Evolutionary conservation across 768 basidiomycete genomes (phyloP).

Genomic region (Plicaturopsis crispa): DNA sequence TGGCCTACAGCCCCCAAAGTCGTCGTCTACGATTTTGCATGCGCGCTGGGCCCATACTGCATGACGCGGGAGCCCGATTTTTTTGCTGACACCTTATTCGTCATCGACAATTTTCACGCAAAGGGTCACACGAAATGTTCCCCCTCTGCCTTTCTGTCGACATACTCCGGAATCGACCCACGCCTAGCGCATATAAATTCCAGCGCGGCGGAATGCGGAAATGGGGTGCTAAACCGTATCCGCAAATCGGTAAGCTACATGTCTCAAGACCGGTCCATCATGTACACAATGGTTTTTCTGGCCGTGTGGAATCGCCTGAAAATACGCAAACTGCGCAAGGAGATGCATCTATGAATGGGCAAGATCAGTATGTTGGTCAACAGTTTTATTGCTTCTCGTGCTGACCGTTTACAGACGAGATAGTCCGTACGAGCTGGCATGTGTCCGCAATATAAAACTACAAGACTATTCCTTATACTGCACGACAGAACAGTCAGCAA

Average conservation of each 20-base stretch:
- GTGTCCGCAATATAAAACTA: no score
- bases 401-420: no score
- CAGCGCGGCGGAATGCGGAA: slow-evolving; percentile 26
- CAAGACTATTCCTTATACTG: no score
- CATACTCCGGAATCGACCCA: slow-evolving; percentile 17
- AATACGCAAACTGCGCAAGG: background rate
- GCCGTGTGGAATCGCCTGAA: slow-evolving; percentile 1
- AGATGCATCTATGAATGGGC: no score
- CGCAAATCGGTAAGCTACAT: slow-evolving; percentile 23
- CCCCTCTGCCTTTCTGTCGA: slow-evolving; percentile 17
- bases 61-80: slow-evolving; percentile 19
- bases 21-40: slow-evolving; percentile 22
- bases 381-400: no score
- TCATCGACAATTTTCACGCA: slow-evolving; percentile 22
- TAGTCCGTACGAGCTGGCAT: no score
- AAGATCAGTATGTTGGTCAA: no score
- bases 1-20: slow-evolving; percentile 20
- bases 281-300: slow-evolving; percentile 18
- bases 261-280: slow-evolving; percentile 18
- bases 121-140: slow-evolving; percentile 22
- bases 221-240: slow-evolving; percentile 17
- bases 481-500: no score
- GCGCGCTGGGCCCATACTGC: slow-evolving; percentile 24
- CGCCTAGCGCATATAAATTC: slow-evolving; percentile 17
- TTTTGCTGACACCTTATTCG: slow-evolving; percentile 21